A percentile compares a stretch with the other conserved stretches of the same genome.
Conservation (phyloP, 768 basidiomycete species). For the Agaricus subrufescens region DNA sequence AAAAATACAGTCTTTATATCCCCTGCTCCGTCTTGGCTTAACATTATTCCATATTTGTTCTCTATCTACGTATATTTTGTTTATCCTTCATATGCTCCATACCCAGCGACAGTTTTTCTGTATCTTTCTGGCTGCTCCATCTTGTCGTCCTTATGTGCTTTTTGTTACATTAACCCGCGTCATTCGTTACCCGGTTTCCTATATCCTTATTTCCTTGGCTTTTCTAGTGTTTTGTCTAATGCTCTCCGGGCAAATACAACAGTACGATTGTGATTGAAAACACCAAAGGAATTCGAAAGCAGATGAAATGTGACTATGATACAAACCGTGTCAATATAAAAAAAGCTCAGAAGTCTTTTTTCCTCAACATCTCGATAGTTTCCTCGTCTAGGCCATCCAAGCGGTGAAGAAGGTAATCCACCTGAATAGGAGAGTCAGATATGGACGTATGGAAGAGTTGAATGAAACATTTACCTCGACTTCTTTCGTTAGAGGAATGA, state of each 20-base stretch:
- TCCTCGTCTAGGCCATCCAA: slow-evolving; percentile 80
- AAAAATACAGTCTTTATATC: background rate
- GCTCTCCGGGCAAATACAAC: background rate
- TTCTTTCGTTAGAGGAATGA: slow-evolving; percentile 97
- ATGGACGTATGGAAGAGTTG: background rate
- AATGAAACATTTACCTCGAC: slow-evolving; percentile 71
- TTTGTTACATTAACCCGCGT: background rate
- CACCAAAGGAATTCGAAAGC: background rate
- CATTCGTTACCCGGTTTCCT: slow-evolving; percentile 13
- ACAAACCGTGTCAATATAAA: slow-evolving; percentile 1
- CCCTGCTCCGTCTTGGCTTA: slow-evolving; percentile 17
- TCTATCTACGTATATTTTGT: slow-evolving; percentile 16
- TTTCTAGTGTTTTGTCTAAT: background rate
- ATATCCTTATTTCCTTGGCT: slow-evolving; percentile 9
- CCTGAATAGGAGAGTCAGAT: slow-evolving; percentile 38
- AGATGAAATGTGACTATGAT: background rate
- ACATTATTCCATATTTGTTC: slow-evolving; percentile 19
- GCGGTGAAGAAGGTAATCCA: slow-evolving; percentile 91
- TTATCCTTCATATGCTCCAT: slow-evolving; percentile 8
- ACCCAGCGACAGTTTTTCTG: slow-evolving; percentile 9
- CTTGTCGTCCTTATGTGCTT: slow-evolving; percentile 9
- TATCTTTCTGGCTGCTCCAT: slow-evolving; percentile 15
- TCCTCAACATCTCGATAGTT: slow-evolving; percentile 64
- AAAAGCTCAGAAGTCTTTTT: slow-evolving; percentile 12
- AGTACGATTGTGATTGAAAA: no score